Evolutionary conservation across 2,329 filamentous ascomycete genomes (phyloP).

Genomic region (Aspergillus chevalieri): DNA sequence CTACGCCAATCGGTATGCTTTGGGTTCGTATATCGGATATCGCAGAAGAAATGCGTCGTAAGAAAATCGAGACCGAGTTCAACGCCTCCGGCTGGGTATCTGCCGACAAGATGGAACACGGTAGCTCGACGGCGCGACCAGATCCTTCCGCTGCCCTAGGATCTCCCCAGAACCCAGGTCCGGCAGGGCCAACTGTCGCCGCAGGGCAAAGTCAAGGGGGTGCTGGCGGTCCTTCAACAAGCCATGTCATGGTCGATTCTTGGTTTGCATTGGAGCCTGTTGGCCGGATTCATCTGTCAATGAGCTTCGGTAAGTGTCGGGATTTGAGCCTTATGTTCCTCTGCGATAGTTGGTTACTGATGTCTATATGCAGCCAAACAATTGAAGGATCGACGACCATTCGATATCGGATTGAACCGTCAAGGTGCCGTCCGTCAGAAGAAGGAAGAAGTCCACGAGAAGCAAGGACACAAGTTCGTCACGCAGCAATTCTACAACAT

Average conservation of each 20-base stretch:
- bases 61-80: conserved; percentile 94
- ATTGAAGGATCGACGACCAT: conserved; percentile 70
- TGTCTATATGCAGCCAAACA: conserved; percentile 59
- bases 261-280: conserved; percentile 98
- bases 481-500: conserved; percentile 99
- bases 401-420: conserved; percentile 84
- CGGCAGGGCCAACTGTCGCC: conserved; percentile 18
- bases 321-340: neutral
- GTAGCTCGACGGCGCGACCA: conserved; percentile 43
- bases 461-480: conserved; percentile 98
- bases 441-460: conserved; percentile 97
- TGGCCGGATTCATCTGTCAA: conserved; percentile 81
- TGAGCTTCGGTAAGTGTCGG: conserved; percentile 64
- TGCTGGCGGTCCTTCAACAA: conserved; percentile 25
- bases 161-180: conserved; percentile 20
- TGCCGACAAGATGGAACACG: conserved; percentile 82
- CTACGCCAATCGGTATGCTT: conserved; percentile 86
- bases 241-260: conserved; percentile 61
- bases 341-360: conserved; percentile 10
- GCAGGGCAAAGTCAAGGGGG: conserved; percentile 25
- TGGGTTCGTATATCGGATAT: conserved; percentile 98
- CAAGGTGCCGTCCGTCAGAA: conserved; percentile 95
- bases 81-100: conserved; percentile 95
- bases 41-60: conserved; percentile 91
- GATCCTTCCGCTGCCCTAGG: conserved; percentile 50